Conservation (phyloP, 352 stramenopile genomes). For the Lagenidium sp. region DNA sequence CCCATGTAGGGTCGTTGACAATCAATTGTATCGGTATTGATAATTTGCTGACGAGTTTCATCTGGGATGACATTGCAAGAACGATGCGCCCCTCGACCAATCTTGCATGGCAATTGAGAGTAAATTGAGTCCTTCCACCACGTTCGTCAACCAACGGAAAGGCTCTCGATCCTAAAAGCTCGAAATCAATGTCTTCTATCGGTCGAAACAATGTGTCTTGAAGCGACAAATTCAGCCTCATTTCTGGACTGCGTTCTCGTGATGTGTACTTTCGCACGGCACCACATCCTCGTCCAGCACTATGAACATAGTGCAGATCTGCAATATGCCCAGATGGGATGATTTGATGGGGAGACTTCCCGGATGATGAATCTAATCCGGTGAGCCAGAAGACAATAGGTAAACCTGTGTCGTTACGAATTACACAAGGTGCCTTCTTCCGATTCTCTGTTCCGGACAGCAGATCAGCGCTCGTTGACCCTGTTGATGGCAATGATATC, state of each 20-base stretch:
- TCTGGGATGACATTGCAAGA: slow-evolving; percentile 66
- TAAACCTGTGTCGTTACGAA: slow-evolving; percentile 72
- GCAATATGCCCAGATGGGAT: slow-evolving; percentile 34
- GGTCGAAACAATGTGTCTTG: slow-evolving; percentile 50
- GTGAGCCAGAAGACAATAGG: slow-evolving; percentile 63
- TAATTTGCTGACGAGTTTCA: slow-evolving; percentile 65
- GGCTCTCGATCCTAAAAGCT: slow-evolving; percentile 57
- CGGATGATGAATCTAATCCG: slow-evolving; percentile 27
- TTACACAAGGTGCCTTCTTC: slow-evolving; percentile 51
- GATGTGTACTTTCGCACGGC: slow-evolving; percentile 67
- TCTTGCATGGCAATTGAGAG: slow-evolving; percentile 50
- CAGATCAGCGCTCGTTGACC: too few relatives aligned
- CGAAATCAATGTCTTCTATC: slow-evolving; percentile 75
- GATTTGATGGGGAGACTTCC: slow-evolving; percentile 9
- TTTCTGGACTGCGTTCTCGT: slow-evolving; percentile 37
- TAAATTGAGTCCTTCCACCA: slow-evolving; percentile 42
- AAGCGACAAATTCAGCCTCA: slow-evolving; percentile 57
- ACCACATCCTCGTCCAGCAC: slow-evolving; percentile 38
- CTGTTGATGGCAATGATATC: not conserved
- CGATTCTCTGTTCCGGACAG: slow-evolving; percentile 1
- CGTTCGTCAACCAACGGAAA: slow-evolving; percentile 49
- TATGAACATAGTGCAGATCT: slow-evolving; percentile 64
- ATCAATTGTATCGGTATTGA: slow-evolving; percentile 66
- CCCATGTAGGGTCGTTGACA: slow-evolving; percentile 75
- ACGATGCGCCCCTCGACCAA: slow-evolving; percentile 75